Evolutionary conservation across 1,284 basidiomycete species (phyloP), one percentile per base, ranked within the genome.

Genomic region (Laetiporus sulphureus): DNA sequence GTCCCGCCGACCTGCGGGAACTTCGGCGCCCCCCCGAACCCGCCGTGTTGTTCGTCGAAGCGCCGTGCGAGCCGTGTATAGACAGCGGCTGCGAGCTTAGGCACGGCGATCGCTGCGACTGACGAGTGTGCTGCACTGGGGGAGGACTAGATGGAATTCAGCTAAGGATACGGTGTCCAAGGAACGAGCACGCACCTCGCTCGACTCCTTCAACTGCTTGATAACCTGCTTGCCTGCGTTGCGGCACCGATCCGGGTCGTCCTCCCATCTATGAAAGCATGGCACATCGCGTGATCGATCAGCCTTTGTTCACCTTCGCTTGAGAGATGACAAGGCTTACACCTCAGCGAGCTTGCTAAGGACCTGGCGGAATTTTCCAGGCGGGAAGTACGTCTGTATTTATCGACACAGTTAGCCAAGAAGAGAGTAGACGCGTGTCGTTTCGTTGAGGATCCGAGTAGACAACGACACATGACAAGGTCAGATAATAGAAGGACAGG

Each of bases 11-110:
- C 50, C 5, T 55, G 54, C 12, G 59, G 56, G 46, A 71, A 70
- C 49, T 71, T 71, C 13, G 69, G 68, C 18, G 66, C 68, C 18
- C 51, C 48, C 2, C 55, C 59, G 48, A 69, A 69, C 3, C 68
- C 68, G 8, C 66, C 68, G 44, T 67, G 52, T 12, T 40, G 41
- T 3, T 51, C 27, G 47, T 69, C 67, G 51, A 53, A 62, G 19
- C 42, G 55, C 35, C 40, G 42, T 12, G 45, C 36, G 5, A 60
- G 46, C 2, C 50, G 51, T 1, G 38, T 24, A 33, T 48, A 54
- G 2, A 57, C 40, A 5, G 48, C 33, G 1, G 32, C 21, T 2
- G 52, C 37, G 10, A 54, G 40, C 1, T 44, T 16, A 1, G n/a
- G n/a, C n/a, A n/a, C n/a, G n/a, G n/a, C n/a, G n/a, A n/a, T n/a